phyloP scores from a whole-genome alignment of 2,329 filamentous ascomycete species.

The Xylariaceae sp. region DNA sequence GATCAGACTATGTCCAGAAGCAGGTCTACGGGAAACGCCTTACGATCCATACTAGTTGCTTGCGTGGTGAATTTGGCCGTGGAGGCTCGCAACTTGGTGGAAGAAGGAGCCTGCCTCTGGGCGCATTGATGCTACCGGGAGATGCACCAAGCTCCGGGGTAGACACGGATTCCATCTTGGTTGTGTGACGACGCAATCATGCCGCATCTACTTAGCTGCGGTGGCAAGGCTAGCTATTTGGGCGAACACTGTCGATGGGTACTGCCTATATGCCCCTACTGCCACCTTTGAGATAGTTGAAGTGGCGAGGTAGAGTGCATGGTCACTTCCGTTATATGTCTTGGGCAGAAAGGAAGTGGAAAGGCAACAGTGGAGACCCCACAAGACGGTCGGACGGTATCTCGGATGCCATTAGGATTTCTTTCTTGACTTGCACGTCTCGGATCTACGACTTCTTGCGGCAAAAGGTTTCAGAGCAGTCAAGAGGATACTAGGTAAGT shows the following conservation, averaged over 20 bases:
- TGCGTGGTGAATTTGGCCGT: constrained; percentile 61
- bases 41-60: constrained; percentile 86
- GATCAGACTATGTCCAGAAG: constrained; percentile 7
- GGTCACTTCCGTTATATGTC: too few relatives aligned
- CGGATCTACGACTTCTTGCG: background rate
- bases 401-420: background rate
- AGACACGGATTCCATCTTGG: constrained; percentile 27
- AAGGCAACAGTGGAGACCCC: constrained; percentile 3
- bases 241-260: background rate
- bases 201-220: background rate
- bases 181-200: constrained; percentile 17
- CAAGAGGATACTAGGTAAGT: too few relatives aligned
- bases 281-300: background rate
- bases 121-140: constrained; percentile 22
- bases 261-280: background rate
- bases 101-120: constrained; percentile 52
- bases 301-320: background rate
- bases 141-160: constrained; percentile 24
- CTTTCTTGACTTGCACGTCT: background rate
- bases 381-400: background rate
- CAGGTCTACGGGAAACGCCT: constrained; percentile 28
- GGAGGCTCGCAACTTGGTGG: constrained; percentile 86
- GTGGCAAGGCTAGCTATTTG: background rate
- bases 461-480: too few relatives aligned
- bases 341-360: too few relatives aligned